Conservation (phyloP, 148 eudicot species). For the Rhododendron henanense region DNA sequence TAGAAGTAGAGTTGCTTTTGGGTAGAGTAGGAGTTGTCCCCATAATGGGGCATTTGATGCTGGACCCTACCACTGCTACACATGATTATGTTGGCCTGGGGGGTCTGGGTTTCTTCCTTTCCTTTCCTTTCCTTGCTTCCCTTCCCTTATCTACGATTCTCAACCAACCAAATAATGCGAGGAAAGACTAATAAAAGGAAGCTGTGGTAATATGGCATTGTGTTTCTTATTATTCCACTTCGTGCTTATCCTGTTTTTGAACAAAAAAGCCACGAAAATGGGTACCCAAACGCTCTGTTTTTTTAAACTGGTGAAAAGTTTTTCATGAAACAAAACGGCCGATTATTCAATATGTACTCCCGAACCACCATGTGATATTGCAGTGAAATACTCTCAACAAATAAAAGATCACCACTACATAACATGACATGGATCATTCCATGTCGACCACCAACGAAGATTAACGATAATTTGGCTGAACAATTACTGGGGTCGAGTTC, state of each 20-base stretch:
- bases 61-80: background rate
- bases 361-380: too few relatives aligned
- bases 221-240: background rate
- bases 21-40: background rate
- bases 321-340: background rate
- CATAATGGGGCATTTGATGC: slow-evolving; percentile 2
- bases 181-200: background rate
- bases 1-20: background rate
- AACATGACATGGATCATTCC: too few relatives aligned
- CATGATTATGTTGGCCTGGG: background rate
- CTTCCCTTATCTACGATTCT: background rate
- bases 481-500: background rate
- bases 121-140: background rate
- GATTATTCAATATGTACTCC: background rate
- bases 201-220: background rate
- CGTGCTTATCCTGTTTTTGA: background rate
- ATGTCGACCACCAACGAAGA: too few relatives aligned
- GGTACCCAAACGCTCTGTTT: background rate
- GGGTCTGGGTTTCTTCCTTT: too few relatives aligned
- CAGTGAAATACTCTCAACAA: too few relatives aligned
- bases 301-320: background rate
- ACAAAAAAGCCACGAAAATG: background rate
- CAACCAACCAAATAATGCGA: background rate
- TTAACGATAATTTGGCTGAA: too few relatives aligned
- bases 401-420: too few relatives aligned